These are phyloP conservation scores for Melanogaster broomeanus DNA, from an alignment of 768 basidiomycete species.

Conservation along the genomic window DNA sequence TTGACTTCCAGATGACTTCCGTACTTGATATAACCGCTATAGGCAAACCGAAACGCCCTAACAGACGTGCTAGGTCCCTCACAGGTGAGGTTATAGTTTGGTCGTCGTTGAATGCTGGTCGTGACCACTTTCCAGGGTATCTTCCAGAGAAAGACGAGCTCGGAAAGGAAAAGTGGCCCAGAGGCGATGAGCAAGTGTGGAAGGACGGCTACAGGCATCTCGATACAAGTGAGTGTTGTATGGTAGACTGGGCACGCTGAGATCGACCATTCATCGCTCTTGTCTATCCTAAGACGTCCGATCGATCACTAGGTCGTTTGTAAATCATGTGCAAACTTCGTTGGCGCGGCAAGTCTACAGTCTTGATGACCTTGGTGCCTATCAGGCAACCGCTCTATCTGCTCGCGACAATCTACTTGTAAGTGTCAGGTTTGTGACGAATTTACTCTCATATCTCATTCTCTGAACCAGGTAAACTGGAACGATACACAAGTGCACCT, in stretches of 20 bases:
- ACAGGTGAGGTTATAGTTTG: slow-evolving; percentile 45
- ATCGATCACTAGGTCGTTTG: slow-evolving; percentile 71
- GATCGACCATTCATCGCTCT: slow-evolving; percentile 4
- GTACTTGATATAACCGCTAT: slow-evolving; percentile 65
- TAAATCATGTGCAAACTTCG: slow-evolving; percentile 85
- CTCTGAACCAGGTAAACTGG: slow-evolving; percentile 68
- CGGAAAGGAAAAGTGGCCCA: slow-evolving; percentile 86
- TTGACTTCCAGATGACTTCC: slow-evolving; percentile 51
- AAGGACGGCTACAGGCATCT: slow-evolving; percentile 59
- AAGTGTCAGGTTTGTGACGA: slow-evolving; percentile 19
- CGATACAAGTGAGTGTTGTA: slow-evolving; percentile 48
- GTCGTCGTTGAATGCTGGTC: background rate
- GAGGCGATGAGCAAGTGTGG: slow-evolving; percentile 77
- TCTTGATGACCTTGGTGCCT: slow-evolving; percentile 82
- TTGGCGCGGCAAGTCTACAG: slow-evolving; percentile 92
- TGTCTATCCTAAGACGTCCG: slow-evolving; percentile 46
- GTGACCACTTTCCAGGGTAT: slow-evolving; percentile 56
- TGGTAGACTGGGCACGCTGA: background rate
- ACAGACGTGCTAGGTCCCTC: slow-evolving; percentile 69
- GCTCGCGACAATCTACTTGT: slow-evolving; percentile 88
- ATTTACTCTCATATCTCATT: background rate
- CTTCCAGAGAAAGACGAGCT: slow-evolving; percentile 72
- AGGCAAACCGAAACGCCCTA: slow-evolving; percentile 52
- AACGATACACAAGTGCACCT: slow-evolving; percentile 77
- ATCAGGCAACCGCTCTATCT: slow-evolving; percentile 88